A percentile compares a stretch with the other conserved stretches of the same genome.
Evolutionary conservation across 495 filamentous ascomycete genomes (phyloP).

Genomic region (Penicillium cataractarum): DNA sequence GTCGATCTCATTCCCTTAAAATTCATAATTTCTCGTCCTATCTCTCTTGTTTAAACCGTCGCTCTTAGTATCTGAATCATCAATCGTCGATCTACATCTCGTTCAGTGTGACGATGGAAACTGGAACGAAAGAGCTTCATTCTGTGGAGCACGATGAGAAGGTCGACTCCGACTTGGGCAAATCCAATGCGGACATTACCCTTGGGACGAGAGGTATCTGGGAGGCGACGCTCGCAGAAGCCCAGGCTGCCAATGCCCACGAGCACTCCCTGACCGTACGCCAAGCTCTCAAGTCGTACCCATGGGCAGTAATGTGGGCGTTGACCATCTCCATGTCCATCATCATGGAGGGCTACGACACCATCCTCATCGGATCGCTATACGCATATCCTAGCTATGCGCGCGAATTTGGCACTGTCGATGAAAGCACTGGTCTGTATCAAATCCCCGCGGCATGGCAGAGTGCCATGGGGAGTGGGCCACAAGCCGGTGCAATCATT

Average conservation of each 20-base stretch:
- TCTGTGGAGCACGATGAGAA: no score
- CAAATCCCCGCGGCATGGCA: constrained; percentile 68
- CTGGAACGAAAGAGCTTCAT: no score
- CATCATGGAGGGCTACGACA: constrained; percentile 56
- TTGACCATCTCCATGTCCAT: constrained; percentile 47
- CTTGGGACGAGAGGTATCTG: background rate
- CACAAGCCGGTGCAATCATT: constrained; percentile 32
- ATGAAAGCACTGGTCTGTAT: constrained; percentile 44
- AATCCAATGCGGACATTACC: no score
- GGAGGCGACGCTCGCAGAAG: background rate
- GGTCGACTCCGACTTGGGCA: no score
- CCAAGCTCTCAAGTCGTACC: constrained; percentile 29
- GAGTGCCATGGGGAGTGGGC: constrained; percentile 63
- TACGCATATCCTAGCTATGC: constrained; percentile 53
- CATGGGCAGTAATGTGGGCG: constrained; percentile 51
- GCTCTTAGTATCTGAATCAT: no score
- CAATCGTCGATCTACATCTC: no score
- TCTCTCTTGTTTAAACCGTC: no score
- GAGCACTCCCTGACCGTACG: constrained; percentile 6
- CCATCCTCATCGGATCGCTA: constrained; percentile 42
- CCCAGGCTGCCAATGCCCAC: background rate
- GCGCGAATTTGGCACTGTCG: constrained; percentile 51
- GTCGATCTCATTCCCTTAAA: no score
- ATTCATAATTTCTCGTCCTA: no score
- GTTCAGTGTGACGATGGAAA: no score